phyloP scores from a whole-genome alignment of 2,329 filamentous ascomycete species.

The Xylariaceae sp. region DNA sequence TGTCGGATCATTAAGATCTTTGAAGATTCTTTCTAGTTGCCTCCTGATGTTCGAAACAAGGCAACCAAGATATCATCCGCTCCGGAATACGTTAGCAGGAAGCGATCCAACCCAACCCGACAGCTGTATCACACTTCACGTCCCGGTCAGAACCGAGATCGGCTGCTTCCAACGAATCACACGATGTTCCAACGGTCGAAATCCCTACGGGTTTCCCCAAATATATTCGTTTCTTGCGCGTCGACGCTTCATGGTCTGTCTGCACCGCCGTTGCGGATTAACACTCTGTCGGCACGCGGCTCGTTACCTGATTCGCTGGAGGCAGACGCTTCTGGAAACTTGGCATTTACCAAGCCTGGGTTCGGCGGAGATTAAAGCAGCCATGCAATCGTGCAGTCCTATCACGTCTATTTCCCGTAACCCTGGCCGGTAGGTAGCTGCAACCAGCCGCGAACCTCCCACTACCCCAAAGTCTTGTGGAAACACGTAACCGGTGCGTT shows the following conservation, averaged over 20 bases:
- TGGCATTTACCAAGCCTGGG: background rate
- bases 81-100: background rate
- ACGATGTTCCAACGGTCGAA: background rate
- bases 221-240: background rate
- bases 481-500: background rate
- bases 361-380: background rate
- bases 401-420: background rate
- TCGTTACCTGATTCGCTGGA: background rate
- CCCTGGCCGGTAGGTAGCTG: background rate
- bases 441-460: background rate
- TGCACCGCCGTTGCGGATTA: background rate
- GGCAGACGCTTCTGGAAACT: background rate
- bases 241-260: background rate
- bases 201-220: background rate
- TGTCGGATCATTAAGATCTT: background rate
- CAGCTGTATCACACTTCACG: background rate
- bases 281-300: background rate
- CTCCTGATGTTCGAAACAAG: background rate
- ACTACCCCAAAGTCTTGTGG: background rate
- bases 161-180: background rate
- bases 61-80: background rate
- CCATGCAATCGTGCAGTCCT: background rate
- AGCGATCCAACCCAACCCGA: background rate
- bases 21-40: background rate
- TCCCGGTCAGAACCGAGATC: background rate